These are phyloP conservation scores for Chlorella sp. DNA, from an alignment of 139 green algal genomes.

Conservation along the genomic window DNA sequence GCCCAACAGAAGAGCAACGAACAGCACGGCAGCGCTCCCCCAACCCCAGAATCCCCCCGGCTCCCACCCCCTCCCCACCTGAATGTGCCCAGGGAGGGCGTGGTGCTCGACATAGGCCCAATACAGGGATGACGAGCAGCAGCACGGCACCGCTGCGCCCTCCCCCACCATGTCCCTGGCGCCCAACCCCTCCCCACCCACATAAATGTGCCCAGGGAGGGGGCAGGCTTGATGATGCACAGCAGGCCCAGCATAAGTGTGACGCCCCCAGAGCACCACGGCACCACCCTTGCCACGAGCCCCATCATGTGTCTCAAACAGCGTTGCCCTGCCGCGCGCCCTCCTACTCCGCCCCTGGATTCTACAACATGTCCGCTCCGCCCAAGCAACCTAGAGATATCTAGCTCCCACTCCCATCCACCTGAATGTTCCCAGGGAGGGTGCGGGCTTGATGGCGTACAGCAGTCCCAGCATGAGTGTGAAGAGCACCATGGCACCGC, in stretches of 20 bases:
- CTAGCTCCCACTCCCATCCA: background rate
- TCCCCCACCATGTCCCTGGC: too few species aligned
- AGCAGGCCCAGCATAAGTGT: slow-evolving; percentile 85
- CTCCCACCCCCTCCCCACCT: background rate
- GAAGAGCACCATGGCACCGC: slow-evolving; percentile 92
- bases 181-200: too few species aligned
- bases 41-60: background rate
- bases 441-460: slow-evolving; percentile 61
- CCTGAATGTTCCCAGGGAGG: slow-evolving; percentile 38
- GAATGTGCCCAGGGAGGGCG: background rate
- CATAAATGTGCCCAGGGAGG: slow-evolving; percentile 37
- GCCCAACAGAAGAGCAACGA: background rate
- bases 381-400: too few species aligned
- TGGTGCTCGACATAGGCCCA: background rate
- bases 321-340: too few species aligned
- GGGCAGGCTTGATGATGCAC: slow-evolving; percentile 61
- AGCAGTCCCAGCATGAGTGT: slow-evolving; percentile 84
- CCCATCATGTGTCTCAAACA: too few species aligned
- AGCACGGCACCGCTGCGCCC: background rate
- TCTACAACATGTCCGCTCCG: too few species aligned
- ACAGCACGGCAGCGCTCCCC: background rate
- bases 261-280: slow-evolving; percentile 93
- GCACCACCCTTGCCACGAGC: slow-evolving; percentile 92
- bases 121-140: background rate
- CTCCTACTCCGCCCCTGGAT: too few species aligned